Evolutionary conservation across 2,329 filamentous ascomycete genomes (phyloP).

Genomic region (Colletotrichum karsti): DNA sequence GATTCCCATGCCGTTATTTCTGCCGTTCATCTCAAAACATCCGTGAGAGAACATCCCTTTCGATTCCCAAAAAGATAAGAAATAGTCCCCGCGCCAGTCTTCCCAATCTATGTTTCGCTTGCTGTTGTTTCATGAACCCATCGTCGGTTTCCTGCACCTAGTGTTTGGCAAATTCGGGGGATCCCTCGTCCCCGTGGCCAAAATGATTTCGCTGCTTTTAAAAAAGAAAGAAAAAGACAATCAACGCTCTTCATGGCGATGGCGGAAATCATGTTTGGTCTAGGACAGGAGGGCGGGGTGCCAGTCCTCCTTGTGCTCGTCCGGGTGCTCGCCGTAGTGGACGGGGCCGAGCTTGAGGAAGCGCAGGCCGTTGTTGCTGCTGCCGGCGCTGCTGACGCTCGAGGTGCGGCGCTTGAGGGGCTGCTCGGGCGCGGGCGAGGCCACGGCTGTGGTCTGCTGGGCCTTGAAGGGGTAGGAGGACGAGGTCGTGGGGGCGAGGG

Average conservation of each 20-base stretch:
- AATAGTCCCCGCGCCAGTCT: background rate
- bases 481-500: slow-evolving; percentile 67
- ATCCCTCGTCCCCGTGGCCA: no score
- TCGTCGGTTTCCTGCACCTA: slow-evolving; percentile 12
- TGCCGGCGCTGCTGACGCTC: slow-evolving; percentile 58
- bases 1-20: background rate
- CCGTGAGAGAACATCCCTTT: background rate
- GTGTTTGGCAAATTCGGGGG: no score
- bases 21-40: no score
- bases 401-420: slow-evolving; percentile 57
- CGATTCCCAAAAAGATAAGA: background rate
- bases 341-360: slow-evolving; percentile 73
- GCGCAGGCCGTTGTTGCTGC: slow-evolving; percentile 44
- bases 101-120: slow-evolving; percentile 11
- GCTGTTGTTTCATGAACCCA: background rate
- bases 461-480: slow-evolving; percentile 55
- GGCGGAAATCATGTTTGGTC: no score
- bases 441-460: slow-evolving; percentile 42
- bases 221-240: background rate
- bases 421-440: slow-evolving; percentile 40
- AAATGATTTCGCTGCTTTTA: background rate
- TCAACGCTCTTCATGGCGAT: background rate
- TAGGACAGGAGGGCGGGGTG: slow-evolving; percentile 20
- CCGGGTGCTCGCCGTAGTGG: slow-evolving; percentile 69
- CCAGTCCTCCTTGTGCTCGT: slow-evolving; percentile 56